Evolutionary conservation across 768 basidiomycete species (phyloP), one percentile per base, ranked within the genome.

Genomic region (Leucocoprinus birnbaumii): DNA sequence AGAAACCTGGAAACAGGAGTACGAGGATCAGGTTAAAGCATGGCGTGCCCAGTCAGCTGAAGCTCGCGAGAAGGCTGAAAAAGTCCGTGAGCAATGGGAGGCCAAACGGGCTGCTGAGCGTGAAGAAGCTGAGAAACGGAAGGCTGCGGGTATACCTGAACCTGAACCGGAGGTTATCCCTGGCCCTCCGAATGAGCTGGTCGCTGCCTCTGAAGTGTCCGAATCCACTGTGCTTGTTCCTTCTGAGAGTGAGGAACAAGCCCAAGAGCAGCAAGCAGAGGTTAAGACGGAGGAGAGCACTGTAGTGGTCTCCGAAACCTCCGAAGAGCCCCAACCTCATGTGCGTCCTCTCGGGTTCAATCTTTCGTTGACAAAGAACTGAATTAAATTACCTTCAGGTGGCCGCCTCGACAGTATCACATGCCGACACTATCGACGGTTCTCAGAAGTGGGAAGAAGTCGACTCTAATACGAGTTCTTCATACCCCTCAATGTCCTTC

Each of bases 401-500:
- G 37, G 44, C 60, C 18, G 19, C 56, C 31, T 68, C 70, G 13
- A 41, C 54, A n/a, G 49, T 43, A 51, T 73, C 72, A 5, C 68
- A 68, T 26, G 71, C 66, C 44, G 73, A 72, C 35, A 70, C 68
- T 2, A 68, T 66, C 13, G 77, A 77, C 48, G 74, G 73, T 51
- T 78, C 77, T 25, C 82, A 85, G 59, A 86, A 80, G 62, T 91
- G 89, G 90, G 89, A 90, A 65, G 79, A 89, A 55, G 72, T 92
- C 35, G 77, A 83, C 44, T 80, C 80, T 21, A 81, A 79, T 0
- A 66, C 76, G 31, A 76, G 77, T 5, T 79, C 82, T 1, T 93
- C 91, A 3, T 89, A 82, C 67, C 91, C 91, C n/a, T 92, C 91
- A 58, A 73, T 89, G 73, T 80, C 86, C 24, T 87, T 85, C 68